These are phyloP conservation scores for Curvularia sp. DNA, from an alignment of 2,329 filamentous ascomycete genomes.

Conservation along the genomic window DNA sequence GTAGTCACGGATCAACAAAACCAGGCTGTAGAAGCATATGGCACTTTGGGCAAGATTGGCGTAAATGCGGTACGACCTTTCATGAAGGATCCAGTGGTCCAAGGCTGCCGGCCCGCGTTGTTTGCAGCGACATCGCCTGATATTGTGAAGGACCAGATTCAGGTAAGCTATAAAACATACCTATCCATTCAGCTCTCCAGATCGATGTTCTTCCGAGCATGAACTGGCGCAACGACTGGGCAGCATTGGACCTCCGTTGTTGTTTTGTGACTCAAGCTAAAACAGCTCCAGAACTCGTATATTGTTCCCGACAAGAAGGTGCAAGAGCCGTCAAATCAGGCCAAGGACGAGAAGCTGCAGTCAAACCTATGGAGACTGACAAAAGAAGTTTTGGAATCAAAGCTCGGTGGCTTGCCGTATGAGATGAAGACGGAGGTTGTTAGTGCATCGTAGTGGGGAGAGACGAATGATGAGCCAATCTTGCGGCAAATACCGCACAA, in stretches of 20 bases:
- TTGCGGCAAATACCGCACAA: neutral
- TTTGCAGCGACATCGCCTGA: constrained; percentile 58
- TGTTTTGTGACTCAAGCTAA: neutral
- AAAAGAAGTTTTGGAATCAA: constrained; percentile 54
- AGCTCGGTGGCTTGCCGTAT: constrained; percentile 45
- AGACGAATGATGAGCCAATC: neutral
- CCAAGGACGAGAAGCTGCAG: constrained; percentile 52
- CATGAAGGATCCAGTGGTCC: constrained; percentile 58
- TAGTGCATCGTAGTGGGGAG: constrained; percentile 4
- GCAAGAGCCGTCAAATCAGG: constrained; percentile 52
- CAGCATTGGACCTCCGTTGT: neutral
- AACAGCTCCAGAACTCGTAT: constrained; percentile 51
- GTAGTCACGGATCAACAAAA: constrained; percentile 57
- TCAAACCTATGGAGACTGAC: constrained; percentile 57
- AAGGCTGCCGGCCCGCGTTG: constrained; percentile 57
- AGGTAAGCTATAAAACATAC: constrained; percentile 1
- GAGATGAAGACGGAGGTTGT: constrained; percentile 32
- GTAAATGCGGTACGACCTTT: constrained; percentile 55
- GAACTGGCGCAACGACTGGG: too few species aligned
- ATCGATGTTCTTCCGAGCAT: neutral
- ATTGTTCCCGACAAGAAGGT: constrained; percentile 60
- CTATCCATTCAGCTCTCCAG: neutral
- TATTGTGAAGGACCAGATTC: constrained; percentile 53
- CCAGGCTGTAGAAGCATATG: constrained; percentile 60
- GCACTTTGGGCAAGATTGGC: constrained; percentile 55